phyloP scores from a whole-genome alignment of 2,329 filamentous ascomycete genomes.

The Calonectria pseudoturangicola region DNA sequence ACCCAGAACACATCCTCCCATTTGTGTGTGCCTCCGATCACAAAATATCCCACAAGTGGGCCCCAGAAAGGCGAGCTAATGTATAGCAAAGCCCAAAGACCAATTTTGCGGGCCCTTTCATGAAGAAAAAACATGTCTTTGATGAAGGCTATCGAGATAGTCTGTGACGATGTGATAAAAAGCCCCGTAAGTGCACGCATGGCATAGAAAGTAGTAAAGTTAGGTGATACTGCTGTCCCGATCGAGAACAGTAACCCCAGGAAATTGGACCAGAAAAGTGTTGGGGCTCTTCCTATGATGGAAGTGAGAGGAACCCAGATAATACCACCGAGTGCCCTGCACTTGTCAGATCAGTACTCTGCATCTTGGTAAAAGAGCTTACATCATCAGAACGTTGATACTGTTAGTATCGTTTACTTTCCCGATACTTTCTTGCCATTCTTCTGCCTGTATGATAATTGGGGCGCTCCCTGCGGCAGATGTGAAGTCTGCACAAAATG shows the following conservation, averaged over 20 bases:
- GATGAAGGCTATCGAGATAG: constrained; percentile 70
- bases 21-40: constrained; percentile 63
- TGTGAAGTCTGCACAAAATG: constrained; percentile 45
- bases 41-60: constrained; percentile 68
- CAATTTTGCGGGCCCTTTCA: constrained; percentile 70
- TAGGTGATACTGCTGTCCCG: constrained; percentile 30
- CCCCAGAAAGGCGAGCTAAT: constrained; percentile 67
- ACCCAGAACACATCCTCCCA: constrained; percentile 71
- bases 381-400: constrained; percentile 46
- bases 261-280: constrained; percentile 46
- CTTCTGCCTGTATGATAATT: constrained; percentile 43
- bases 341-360: background rate
- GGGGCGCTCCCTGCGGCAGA: constrained; percentile 45
- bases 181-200: constrained; percentile 58
- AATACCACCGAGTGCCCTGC: constrained; percentile 41
- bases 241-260: constrained; percentile 45
- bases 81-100: constrained; percentile 66
- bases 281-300: constrained; percentile 45
- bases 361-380: background rate
- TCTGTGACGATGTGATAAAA: constrained; percentile 67
- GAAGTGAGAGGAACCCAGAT: constrained; percentile 49
- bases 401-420: constrained; percentile 44
- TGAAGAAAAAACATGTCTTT: constrained; percentile 78
- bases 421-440: constrained; percentile 38
- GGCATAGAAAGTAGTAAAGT: constrained; percentile 40